Base-by-base conservation (phyloP, 116 monocot genomes). In the Trichopus zeylanicus region DNA sequence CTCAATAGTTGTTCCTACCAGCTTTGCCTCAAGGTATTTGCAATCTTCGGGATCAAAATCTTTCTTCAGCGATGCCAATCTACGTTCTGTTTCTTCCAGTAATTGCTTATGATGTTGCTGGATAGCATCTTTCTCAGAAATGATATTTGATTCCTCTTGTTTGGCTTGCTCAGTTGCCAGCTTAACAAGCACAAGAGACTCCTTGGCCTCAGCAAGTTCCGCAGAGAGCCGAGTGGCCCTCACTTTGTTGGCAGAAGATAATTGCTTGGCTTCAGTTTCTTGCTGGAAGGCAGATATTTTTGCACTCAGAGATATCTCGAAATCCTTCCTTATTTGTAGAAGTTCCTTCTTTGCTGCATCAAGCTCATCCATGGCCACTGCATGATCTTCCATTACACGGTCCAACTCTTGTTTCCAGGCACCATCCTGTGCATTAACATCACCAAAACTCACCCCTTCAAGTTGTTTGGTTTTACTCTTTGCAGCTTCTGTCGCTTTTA, bases 331-430 rank as follows among this genome's bases (percentile, higher is more conserved):
- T 21, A 80, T 64, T 26, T 46, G 71, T 54, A 82, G 74, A 35
- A 91, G 79, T 42, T 91, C 86, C 61, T 77, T 77, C 56, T 91
- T 91, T 54, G 77, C 72, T 23, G 62, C 48, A 67, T 78, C 83
- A 56, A 91, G 83, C 59, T 83, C 83, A 15, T 69, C 29, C 46
- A 70, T 63, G 21, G 70, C 72, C 46, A 56, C 56, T 9, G 75
- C 69, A 72, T 82, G 80, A 19, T 83, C 80, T 31, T 91, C 80
- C 56, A 75, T 86, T 18, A 77, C 60, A 31, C 21, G 61, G 7
- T 83, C 83, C 23, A 78, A 30, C 60, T 91, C 83, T 16, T 68
- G 57, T 18, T 75, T 68, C 66, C 70, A 74, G 51, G 62, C 8
- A 33, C 48, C 63, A 38, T 71, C 70, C 22, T 67, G 72, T 31